These are phyloP conservation scores for Melampsora medusae DNA, from an alignment of 1,284 basidiomycete genomes.

Conservation along the genomic window DNA sequence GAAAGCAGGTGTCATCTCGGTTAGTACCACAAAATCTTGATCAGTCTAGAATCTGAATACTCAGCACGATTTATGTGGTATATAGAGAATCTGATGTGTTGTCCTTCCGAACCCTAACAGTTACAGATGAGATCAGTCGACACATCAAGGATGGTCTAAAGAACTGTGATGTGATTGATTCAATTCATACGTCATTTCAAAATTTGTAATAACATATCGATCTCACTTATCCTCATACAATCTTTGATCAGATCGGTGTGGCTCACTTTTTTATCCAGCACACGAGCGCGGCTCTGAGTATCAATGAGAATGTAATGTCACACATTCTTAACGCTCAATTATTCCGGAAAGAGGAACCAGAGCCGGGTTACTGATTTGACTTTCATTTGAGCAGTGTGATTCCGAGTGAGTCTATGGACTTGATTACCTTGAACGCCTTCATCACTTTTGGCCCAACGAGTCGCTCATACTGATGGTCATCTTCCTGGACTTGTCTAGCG, in stretches of 20 bases:
- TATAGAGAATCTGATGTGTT: neutral
- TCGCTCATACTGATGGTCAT: neutral
- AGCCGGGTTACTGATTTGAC: neutral
- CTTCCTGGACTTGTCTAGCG: constrained; percentile 34
- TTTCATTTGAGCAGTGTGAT: constrained; percentile 25
- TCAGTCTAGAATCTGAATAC: neutral
- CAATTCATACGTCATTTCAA: neutral
- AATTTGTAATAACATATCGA: neutral
- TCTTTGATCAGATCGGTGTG: constrained; percentile 38
- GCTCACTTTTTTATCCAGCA: constrained; percentile 53
- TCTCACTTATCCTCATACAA: neutral
- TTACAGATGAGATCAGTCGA: constrained; percentile 37
- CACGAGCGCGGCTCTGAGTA: constrained; percentile 52
- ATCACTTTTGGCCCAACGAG: neutral
- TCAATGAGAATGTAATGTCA: constrained; percentile 52
- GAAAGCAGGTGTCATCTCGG: constrained; percentile 39
- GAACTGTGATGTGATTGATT: constrained; percentile 30
- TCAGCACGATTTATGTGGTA: neutral
- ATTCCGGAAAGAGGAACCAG: neutral
- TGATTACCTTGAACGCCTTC: neutral
- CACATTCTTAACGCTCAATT: neutral
- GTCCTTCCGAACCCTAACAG: neutral
- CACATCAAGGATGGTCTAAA: constrained; percentile 44
- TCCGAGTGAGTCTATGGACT: constrained; percentile 29
- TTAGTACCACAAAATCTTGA: constrained; percentile 13